Conservation (phyloP, 2,329 filamentous ascomycete species). For the Pezicula neosporulosa region DNA sequence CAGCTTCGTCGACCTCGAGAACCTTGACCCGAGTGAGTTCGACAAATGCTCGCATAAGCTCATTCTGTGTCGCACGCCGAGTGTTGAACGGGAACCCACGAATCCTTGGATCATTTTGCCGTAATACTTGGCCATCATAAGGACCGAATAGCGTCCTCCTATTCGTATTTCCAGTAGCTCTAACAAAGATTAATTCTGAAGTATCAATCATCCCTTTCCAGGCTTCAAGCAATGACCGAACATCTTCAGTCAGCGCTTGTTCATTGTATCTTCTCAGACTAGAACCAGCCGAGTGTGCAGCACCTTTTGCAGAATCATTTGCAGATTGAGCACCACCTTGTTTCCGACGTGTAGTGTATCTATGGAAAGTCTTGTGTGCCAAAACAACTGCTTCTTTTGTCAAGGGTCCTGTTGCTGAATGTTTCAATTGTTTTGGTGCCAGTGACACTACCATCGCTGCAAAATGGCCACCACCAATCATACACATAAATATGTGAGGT, state of each 20-base stretch:
- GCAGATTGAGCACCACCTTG: conserved; percentile 94
- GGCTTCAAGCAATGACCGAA: conserved; percentile 73
- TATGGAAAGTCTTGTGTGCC: conserved; percentile 95
- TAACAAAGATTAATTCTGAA: conserved; percentile 81
- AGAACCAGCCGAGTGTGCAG: conserved; percentile 90
- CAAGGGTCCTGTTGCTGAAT: conserved; percentile 61
- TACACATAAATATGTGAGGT: conserved; percentile 92
- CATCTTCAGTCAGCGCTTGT: conserved; percentile 82
- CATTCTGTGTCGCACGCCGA: conserved; percentile 83
- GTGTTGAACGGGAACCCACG: conserved; percentile 93
- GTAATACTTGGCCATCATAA: conserved; percentile 84
- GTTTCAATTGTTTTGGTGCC: conserved; percentile 73
- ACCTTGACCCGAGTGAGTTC: conserved; percentile 91
- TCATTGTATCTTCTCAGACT: conserved; percentile 92
- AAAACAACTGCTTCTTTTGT: conserved; percentile 84
- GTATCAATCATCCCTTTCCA: conserved; percentile 87
- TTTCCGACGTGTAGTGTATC: conserved; percentile 93
- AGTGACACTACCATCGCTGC: conserved; percentile 94
- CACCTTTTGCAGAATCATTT: conserved; percentile 90
- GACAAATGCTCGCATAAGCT: conserved; percentile 91
- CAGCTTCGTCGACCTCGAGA: conserved; percentile 68
- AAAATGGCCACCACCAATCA: conserved; percentile 98
- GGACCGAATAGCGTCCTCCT: conserved; percentile 84
- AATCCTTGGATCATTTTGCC: conserved; percentile 73
- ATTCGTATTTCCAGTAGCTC: conserved; percentile 85